Evolutionary conservation across 257 asterid genomes (phyloP).

Genomic region (Solanum dulcamara): DNA sequence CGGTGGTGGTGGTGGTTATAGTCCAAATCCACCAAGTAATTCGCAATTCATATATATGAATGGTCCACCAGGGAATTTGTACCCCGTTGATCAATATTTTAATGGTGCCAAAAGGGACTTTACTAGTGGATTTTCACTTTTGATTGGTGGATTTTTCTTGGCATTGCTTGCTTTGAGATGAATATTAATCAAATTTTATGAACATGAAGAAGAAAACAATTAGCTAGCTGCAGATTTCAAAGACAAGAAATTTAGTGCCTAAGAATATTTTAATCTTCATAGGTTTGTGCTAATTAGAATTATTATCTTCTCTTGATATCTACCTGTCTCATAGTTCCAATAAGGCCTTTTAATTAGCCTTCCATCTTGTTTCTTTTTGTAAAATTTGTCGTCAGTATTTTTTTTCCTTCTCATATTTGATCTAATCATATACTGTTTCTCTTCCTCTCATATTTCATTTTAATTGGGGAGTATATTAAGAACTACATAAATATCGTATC

Average conservation of each 20-base stretch:
- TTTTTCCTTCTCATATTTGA: not conserved
- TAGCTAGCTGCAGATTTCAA: not conserved
- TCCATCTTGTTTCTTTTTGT: not conserved
- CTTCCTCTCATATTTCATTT: not conserved
- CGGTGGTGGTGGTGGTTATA: not conserved
- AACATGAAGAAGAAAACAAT: not conserved
- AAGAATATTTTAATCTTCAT: not conserved
- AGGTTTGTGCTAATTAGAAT: not conserved
- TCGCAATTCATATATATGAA: constrained; percentile 35
- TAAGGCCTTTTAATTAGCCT: not conserved
- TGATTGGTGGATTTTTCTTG: constrained; percentile 5
- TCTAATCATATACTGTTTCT: not conserved
- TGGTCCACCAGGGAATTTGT: constrained; percentile 69
- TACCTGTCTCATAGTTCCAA: not conserved
- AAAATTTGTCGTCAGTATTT: not conserved
- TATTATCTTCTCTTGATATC: not conserved
- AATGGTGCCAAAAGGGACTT: not conserved
- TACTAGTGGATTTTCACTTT: constrained; percentile 11
- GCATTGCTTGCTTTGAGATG: constrained; percentile 8
- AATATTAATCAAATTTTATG: not conserved
- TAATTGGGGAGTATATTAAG: not conserved
- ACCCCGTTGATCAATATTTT: constrained; percentile 26
- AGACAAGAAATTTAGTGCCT: not conserved
- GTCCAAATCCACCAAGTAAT: constrained; percentile 34
- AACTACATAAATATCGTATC: not conserved